phyloP scores from a whole-genome alignment of 257 asterid species.

The Gynochthodes officinalis region DNA sequence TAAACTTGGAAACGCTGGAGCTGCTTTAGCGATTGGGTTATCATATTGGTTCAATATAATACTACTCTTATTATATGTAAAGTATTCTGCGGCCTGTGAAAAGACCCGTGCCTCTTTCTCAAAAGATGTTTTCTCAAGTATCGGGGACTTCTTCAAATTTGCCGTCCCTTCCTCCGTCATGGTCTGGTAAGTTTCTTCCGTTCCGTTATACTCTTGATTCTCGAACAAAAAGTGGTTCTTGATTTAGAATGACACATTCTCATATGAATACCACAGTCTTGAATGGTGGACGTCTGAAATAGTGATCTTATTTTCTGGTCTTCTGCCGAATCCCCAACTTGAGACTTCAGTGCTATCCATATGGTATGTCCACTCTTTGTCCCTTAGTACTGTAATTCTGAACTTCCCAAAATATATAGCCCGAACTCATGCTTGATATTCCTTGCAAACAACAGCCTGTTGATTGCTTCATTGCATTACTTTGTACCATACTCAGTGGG shows the following conservation, averaged over 20 bases:
- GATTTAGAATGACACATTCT: neutral
- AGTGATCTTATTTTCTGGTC: conserved; percentile 53
- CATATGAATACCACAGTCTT: conserved; percentile 28
- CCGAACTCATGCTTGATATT: neutral
- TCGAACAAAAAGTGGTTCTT: no score
- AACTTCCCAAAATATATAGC: neutral
- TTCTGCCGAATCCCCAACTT: conserved; percentile 58
- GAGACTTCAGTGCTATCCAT: no score
- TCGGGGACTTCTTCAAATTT: conserved; percentile 34
- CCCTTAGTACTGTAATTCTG: neutral
- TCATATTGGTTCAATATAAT: conserved; percentile 47
- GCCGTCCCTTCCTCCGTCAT: conserved; percentile 44
- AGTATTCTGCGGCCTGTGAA: conserved; percentile 36
- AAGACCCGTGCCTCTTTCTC: conserved; percentile 24
- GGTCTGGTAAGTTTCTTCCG: conserved; percentile 35
- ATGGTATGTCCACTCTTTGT: conserved; percentile 25
- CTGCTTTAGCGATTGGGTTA: conserved; percentile 40
- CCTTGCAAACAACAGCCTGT: conserved; percentile 39
- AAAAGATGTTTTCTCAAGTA: conserved; percentile 21
- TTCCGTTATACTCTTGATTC: neutral
- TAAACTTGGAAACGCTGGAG: conserved; percentile 38
- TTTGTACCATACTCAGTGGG: conserved; percentile 59
- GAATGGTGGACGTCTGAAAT: conserved; percentile 68
- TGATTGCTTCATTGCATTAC: conserved; percentile 50
- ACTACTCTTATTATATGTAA: conserved; percentile 28